phyloP scores from a whole-genome alignment of 2,329 filamentous ascomycete genomes.

The Ophiocordyceps polyrhachis-furcata region DNA sequence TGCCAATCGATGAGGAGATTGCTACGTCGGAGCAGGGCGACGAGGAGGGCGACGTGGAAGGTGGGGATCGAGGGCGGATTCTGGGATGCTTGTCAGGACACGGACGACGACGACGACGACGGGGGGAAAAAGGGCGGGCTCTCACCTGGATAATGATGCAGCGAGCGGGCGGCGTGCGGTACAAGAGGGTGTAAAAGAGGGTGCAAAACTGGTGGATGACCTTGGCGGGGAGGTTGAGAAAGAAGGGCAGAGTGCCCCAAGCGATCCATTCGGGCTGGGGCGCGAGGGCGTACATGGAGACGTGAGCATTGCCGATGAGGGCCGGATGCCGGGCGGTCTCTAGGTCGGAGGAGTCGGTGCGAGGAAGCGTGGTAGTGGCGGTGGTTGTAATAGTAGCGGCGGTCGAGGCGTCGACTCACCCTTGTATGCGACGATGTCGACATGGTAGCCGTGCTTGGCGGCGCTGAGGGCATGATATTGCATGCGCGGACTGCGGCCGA shows the following conservation, averaged over 20 bases:
- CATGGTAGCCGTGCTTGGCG: conserved; percentile 59
- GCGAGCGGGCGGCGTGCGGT: conserved; percentile 51
- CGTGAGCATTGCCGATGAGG: conserved; percentile 46
- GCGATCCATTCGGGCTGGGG: conserved; percentile 48
- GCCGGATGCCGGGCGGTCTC: conserved; percentile 72
- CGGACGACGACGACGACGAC: not conserved
- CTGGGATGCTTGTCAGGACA: conserved; percentile 19
- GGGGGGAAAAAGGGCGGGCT: not conserved
- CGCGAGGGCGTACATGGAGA: conserved; percentile 52
- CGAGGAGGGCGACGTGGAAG: conserved; percentile 52
- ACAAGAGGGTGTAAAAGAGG: conserved; percentile 54
- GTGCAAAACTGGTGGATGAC: conserved; percentile 64
- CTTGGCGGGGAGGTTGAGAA: conserved; percentile 64
- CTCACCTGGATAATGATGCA: conserved; percentile 71
- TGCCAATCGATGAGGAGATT: conserved; percentile 91
- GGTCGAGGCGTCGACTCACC: conserved; percentile 25
- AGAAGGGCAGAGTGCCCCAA: conserved; percentile 54
- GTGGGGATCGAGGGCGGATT: conserved; percentile 94
- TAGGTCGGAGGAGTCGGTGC: conserved; percentile 6
- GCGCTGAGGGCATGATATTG: conserved; percentile 94
- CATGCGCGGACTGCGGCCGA: conserved; percentile 92
- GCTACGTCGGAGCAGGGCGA: conserved; percentile 61
- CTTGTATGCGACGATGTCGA: conserved; percentile 76
- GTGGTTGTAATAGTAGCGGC: no score
- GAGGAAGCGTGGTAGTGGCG: not conserved